Conservation (phyloP, 495 filamentous ascomycete genomes). For the Staphylotrichum longicolle region DNA sequence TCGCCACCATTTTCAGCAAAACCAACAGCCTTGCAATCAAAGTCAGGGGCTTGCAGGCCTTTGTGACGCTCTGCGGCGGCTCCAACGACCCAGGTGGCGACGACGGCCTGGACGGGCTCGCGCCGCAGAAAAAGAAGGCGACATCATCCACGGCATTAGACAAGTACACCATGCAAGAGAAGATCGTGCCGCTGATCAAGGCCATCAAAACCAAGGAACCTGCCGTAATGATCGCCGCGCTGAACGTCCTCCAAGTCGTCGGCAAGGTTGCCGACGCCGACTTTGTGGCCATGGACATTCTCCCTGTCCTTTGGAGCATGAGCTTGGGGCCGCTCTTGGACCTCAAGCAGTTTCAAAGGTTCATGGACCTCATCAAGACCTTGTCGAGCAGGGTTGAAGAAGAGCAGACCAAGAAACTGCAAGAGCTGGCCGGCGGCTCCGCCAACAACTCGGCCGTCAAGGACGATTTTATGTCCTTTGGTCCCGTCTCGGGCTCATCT, state of each 20-base stretch:
- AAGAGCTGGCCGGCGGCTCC: slow-evolving; percentile 64
- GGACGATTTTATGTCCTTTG: slow-evolving; percentile 62
- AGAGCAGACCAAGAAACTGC: slow-evolving; percentile 82
- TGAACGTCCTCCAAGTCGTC: slow-evolving; percentile 78
- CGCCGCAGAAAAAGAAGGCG: slow-evolving; percentile 49
- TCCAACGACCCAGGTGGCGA: slow-evolving; percentile 47
- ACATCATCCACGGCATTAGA: slow-evolving; percentile 75
- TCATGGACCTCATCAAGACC: slow-evolving; percentile 81
- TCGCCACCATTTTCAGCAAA: slow-evolving; percentile 84
- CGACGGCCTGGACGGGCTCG: slow-evolving; percentile 72
- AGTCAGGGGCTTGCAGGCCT: slow-evolving; percentile 83
- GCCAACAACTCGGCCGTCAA: slow-evolving; percentile 34
- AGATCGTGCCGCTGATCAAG: slow-evolving; percentile 84
- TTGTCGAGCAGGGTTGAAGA: slow-evolving; percentile 78
- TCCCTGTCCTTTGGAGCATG: slow-evolving; percentile 90
- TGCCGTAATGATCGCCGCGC: slow-evolving; percentile 92
- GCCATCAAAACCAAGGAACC: slow-evolving; percentile 97
- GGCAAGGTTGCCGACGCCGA: slow-evolving; percentile 81
- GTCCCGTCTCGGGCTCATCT: slow-evolving; percentile 47
- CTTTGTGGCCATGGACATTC: slow-evolving; percentile 87
- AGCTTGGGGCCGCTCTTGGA: slow-evolving; percentile 85
- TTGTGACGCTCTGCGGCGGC: slow-evolving; percentile 85
- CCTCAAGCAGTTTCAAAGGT: slow-evolving; percentile 79
- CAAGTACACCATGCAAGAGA: slow-evolving; percentile 97
- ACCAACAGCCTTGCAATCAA: slow-evolving; percentile 94